Evolutionary conservation across 2,329 filamentous ascomycete genomes (phyloP), one percentile per base, ranked within the genome.

Genomic region (Pseudocercospora fuligena): DNA sequence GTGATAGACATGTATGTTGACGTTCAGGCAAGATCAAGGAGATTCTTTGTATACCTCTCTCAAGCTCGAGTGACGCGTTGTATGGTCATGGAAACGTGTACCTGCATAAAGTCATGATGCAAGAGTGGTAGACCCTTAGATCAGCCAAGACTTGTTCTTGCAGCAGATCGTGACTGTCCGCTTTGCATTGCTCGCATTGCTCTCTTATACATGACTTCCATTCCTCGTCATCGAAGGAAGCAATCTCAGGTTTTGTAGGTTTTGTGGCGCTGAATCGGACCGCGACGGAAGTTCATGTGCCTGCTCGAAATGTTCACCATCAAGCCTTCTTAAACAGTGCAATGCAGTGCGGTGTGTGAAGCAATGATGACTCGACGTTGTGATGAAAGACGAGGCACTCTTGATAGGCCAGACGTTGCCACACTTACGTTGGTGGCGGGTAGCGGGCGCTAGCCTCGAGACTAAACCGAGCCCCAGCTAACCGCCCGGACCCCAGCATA

Each of bases 71-170:
- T 61, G 47, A 54, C 56, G 56, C 47, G 31, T 27, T 49, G 31
- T 43, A 51, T 21, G 63, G 25, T 60, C 56, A 60, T 60, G 43
- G 16, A 43, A 43, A 54, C 31, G 21, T 57, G 51, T 54, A 31
- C 31, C 46, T 63, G 56, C 54, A 43, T 23, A 47, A 51, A 60
- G 63, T 65, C 63, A 65, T 65, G 63, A 65, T 65, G 63, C 63
- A 65, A 65, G 56, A 65, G 51, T 25, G 29, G 40, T 6, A 43
- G 16, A 43, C 5, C 40, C 16, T 43, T 43, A 9, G 40, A 43
- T 43, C 40, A 43, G 40, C 40, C 40, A 43, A 43, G 40, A 43
- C 40, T 6, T 1, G n/a, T 1, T 16, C 16, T 1, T n/a, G 36
- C 36, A 40, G 6, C 36, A 40, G 14, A 40, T 12, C 9, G 12